Evolutionary conservation across 192 early-diverging fungal species (phyloP), one percentile per base, ranked within the genome.

Genomic region (Coemansia sp.): DNA sequence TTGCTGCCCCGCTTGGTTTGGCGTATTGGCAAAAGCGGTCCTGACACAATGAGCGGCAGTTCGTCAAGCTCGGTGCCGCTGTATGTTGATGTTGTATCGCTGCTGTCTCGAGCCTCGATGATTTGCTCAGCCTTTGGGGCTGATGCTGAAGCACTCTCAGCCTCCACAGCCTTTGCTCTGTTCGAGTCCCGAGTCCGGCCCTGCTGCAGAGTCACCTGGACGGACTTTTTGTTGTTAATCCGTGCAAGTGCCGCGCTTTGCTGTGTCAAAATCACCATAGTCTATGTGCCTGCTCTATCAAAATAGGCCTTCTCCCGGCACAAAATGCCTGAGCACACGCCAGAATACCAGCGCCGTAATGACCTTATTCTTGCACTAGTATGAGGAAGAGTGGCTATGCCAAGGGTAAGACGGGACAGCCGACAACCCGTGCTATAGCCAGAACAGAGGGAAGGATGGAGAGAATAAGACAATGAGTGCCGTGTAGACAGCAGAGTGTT

Each of bases 1-100:
- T 77, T 73, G 7, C 39, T 16, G 43, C 75, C 80, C 12, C 80
- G 80, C 20, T 75, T 49, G 37, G 60, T 45, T 39, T 76, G 75
- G 58, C 80, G 71, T 38, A 82, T 82, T 40, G 80, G 80, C 19
- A 82, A 69, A 62, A 82, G 68, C 2, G 80, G 80, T 11, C 80
- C 72, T 17, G 79, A 73, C 32, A 76, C 74, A 14, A 81, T 73
- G 53, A 81, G 72, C 17, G 71, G 64, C 16, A 57, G 25, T 59
- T 77, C 80, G 64, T 77, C 80, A 32, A 70, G 50, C 53, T 64
- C 61, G 8, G 51, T 19, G 64, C 67, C 55, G 62, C 64, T 76
- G 69, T 53, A 42, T 39, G 74, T 63, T 42, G 65, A 16, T 13
- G 50, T 40, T 70, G 58, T 65, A 32, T 51, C 44, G 60, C 49